These are phyloP conservation scores for Candida endomychidarum DNA, from an alignment of 805 yeast genomes.

Conservation along the genomic window DNA sequence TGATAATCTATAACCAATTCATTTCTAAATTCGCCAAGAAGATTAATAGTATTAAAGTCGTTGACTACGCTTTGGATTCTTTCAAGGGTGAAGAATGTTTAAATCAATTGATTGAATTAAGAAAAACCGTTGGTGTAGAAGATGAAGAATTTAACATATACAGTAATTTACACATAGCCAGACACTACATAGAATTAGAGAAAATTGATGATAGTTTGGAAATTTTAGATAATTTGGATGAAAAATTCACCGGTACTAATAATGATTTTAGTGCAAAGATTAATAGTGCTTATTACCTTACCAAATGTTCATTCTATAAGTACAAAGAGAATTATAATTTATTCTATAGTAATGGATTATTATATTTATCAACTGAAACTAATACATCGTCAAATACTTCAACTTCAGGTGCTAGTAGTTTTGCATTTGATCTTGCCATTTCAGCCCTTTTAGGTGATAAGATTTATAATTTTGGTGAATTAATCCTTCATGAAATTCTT, in stretches of 20 bases:
- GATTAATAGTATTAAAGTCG: constrained; percentile 76
- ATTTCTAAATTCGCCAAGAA: constrained; percentile 64
- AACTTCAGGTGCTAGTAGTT: constrained; percentile 30
- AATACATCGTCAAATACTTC: constrained; percentile 13
- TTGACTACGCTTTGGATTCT: constrained; percentile 65
- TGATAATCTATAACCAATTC: constrained; percentile 70
- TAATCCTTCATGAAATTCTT: constrained; percentile 85
- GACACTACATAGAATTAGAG: constrained; percentile 59
- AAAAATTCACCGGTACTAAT: constrained; percentile 29
- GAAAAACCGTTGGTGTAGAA: constrained; percentile 40
- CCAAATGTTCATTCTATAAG: constrained; percentile 75
- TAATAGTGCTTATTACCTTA: constrained; percentile 79
- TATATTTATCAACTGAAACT: constrained; percentile 59
- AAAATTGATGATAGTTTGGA: constrained; percentile 59
- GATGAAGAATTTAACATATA: constrained; percentile 21
- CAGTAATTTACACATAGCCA: constrained; percentile 65
- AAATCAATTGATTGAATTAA: constrained; percentile 36
- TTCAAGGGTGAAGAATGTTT: constrained; percentile 36
- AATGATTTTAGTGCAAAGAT: constrained; percentile 49
- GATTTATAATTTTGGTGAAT: constrained; percentile 94
- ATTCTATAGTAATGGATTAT: constrained; percentile 77
- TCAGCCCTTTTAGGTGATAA: constrained; percentile 89
- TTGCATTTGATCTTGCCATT: constrained; percentile 69
- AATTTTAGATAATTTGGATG: constrained; percentile 60
- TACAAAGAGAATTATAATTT: constrained; percentile 73